A percentile compares a stretch with the other conserved stretches of the same genome.
Evolutionary conservation across 768 basidiomycete species (phyloP).

Genomic region (Rhizopogon rudus): DNA sequence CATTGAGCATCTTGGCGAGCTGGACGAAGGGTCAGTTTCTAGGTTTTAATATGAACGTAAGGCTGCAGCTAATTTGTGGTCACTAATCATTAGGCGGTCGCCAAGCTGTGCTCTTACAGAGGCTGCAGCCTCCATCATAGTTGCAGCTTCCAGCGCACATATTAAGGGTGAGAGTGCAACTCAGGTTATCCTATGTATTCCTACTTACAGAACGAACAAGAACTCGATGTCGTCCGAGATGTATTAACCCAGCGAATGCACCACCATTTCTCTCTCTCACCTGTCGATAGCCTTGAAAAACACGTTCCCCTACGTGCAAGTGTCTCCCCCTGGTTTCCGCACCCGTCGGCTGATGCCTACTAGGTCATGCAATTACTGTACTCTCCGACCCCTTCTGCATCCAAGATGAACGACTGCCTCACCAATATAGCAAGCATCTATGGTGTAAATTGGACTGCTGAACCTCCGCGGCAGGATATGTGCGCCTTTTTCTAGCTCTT

Average conservation of each 20-base stretch:
- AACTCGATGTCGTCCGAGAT: constrained; percentile 51
- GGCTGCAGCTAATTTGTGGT: neutral
- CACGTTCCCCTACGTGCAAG: constrained; percentile 50
- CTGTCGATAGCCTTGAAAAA: constrained; percentile 42
- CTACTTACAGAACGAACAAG: constrained; percentile 27
- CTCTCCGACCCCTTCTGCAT: constrained; percentile 49
- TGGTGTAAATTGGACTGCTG: constrained; percentile 57
- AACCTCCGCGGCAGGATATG: constrained; percentile 59
- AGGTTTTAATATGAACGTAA: neutral
- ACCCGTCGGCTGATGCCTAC: neutral
- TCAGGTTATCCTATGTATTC: no score
- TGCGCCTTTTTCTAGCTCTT: constrained; percentile 24
- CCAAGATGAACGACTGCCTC: constrained; percentile 52
- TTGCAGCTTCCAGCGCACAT: constrained; percentile 49
- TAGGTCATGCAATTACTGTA: constrained; percentile 51
- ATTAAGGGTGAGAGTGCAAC: constrained; percentile 44
- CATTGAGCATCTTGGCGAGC: constrained; percentile 51
- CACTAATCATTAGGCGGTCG: constrained; percentile 24
- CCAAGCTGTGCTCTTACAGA: constrained; percentile 54
- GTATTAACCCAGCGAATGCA: constrained; percentile 54
- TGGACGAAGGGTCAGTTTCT: constrained; percentile 42
- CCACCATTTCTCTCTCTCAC: constrained; percentile 50
- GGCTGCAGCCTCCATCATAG: constrained; percentile 65
- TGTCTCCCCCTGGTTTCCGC: neutral
- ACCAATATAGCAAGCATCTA: constrained; percentile 47